These are phyloP conservation scores for Hylodesmum podocarpum DNA, from an alignment of 306 rosid species.

Conservation along the genomic window DNA sequence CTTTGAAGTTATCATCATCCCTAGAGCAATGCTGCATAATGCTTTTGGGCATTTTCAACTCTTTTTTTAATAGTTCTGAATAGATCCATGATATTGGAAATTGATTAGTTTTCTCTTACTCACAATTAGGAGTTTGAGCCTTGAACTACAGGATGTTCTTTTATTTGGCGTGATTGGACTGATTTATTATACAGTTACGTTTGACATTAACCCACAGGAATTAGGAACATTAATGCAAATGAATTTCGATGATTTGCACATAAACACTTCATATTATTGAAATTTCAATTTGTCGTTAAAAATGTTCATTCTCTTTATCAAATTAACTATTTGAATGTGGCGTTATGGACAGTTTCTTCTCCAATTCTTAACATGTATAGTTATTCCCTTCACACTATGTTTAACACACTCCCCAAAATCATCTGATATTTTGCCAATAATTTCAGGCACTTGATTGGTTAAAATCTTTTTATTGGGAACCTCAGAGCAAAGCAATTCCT, in stretches of 20 bases:
- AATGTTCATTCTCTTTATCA: too few species aligned
- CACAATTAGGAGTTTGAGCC: background rate
- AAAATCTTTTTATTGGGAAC: slow-evolving; percentile 89
- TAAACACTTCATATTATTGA: background rate
- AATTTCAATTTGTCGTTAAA: background rate
- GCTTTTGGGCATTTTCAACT: background rate
- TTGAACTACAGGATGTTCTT: slow-evolving; percentile 1
- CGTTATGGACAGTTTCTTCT: background rate
- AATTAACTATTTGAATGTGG: background rate
- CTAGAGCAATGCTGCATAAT: background rate
- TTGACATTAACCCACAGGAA: background rate
- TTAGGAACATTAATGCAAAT: background rate
- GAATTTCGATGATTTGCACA: background rate
- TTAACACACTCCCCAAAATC: background rate
- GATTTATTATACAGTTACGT: background rate
- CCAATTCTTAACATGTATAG: background rate
- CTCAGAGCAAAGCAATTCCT: slow-evolving; percentile 84
- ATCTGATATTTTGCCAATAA: slow-evolving; percentile 21
- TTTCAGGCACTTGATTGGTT: slow-evolving; percentile 95
- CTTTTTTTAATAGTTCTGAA: background rate
- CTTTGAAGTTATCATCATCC: background rate
- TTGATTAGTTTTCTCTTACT: background rate
- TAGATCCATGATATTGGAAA: slow-evolving; percentile 19
- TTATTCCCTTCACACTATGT: background rate
- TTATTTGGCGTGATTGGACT: background rate